Evolutionary conservation across 257 asterid genomes (phyloP).

Genomic region (Cinchona pubescens): DNA sequence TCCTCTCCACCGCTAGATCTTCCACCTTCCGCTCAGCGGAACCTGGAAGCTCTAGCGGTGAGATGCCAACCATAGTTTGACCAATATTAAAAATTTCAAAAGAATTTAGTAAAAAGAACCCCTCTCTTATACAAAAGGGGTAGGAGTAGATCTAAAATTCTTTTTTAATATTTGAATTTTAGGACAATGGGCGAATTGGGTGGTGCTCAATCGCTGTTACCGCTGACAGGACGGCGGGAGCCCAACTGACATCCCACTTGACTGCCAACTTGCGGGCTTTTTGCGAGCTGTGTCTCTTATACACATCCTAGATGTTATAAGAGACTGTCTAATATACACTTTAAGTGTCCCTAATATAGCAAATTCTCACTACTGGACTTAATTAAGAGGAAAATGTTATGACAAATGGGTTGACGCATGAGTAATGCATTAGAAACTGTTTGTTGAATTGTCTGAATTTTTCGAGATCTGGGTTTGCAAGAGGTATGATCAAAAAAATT

Average conservation of each 20-base stretch:
- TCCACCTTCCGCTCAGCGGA: constrained; percentile 73
- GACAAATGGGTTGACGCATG: not conserved
- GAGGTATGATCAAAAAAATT: not conserved
- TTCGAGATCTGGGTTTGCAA: not conserved
- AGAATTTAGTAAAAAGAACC: too few species aligned
- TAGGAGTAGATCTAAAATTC: too few species aligned
- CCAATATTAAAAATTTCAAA: too few species aligned
- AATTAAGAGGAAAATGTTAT: constrained; percentile 1
- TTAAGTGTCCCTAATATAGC: too few species aligned
- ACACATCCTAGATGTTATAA: too few species aligned
- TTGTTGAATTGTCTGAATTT: not conserved
- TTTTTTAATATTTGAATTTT: not conserved
- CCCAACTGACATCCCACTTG: constrained; percentile 63
- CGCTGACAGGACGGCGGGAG: constrained; percentile 49
- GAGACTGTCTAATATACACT: too few species aligned
- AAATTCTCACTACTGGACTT: too few species aligned
- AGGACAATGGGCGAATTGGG: constrained; percentile 79
- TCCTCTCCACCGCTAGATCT: constrained; percentile 61
- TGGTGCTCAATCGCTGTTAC: constrained; percentile 68
- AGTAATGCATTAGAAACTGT: not conserved
- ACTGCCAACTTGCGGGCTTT: constrained; percentile 67
- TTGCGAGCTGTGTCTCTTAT: too few species aligned
- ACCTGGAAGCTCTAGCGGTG: too few species aligned
- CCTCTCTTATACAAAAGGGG: too few species aligned
- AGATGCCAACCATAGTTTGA: too few species aligned